Evolutionary conservation across 1,284 basidiomycete genomes (phyloP).

Genomic region (Sanguinoderma infundibulare): DNA sequence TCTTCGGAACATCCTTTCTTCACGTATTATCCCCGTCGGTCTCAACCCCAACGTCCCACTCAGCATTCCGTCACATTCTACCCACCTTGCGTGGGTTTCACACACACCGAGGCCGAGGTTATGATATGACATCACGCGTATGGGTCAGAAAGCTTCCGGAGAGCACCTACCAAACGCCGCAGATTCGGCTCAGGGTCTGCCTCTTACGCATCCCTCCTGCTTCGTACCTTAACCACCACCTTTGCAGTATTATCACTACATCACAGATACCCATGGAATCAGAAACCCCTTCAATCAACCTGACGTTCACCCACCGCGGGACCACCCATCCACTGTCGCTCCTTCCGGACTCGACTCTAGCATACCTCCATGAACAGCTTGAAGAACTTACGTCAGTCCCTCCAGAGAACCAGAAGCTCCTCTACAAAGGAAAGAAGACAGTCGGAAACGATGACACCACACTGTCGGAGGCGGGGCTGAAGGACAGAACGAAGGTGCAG

Average conservation of each 20-base stretch:
- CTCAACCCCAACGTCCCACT: too few species aligned
- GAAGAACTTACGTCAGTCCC: slow-evolving; percentile 70
- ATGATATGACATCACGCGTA: too few species aligned
- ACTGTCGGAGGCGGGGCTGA: slow-evolving; percentile 57
- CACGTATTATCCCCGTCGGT: too few species aligned
- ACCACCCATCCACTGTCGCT: slow-evolving; percentile 48
- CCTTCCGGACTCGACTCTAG: slow-evolving; percentile 49
- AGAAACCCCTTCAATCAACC: slow-evolving; percentile 11
- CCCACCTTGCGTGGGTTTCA: too few species aligned
- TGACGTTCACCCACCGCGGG: slow-evolving; percentile 53
- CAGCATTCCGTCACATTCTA: too few species aligned
- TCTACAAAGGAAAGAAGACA: slow-evolving; percentile 71
- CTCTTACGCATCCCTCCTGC: background rate
- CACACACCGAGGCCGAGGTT: too few species aligned
- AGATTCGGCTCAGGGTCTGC: too few species aligned
- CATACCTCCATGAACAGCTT: slow-evolving; percentile 50
- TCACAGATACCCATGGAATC: slow-evolving; percentile 9
- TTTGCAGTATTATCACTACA: background rate
- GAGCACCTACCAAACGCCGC: too few species aligned
- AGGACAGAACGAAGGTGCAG: slow-evolving; percentile 65
- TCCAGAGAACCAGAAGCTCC: slow-evolving; percentile 65
- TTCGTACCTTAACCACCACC: background rate
- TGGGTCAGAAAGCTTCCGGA: too few species aligned
- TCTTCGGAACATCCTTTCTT: too few species aligned
- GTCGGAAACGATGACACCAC: slow-evolving; percentile 41